Conservation (phyloP, 768 basidiomycete genomes). For the Auriculariales sp. region DNA sequence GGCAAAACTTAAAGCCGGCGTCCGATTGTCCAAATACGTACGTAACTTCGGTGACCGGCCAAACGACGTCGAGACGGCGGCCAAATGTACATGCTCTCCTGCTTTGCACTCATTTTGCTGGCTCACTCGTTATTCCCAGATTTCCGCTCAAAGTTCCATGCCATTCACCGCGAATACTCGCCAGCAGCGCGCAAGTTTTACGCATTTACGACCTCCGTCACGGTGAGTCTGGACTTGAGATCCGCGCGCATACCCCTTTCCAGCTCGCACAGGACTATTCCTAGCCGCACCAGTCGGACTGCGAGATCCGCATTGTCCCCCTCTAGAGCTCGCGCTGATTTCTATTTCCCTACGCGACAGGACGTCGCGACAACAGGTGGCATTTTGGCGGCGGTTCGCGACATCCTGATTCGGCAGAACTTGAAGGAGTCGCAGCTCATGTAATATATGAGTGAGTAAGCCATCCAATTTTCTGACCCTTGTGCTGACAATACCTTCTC, state of each 20-base stretch:
- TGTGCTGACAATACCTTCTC: too few relatives aligned
- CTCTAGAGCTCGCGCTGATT: background rate
- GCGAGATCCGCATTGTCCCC: background rate
- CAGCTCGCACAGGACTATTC: background rate
- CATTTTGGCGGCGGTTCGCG: background rate
- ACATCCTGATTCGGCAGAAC: background rate
- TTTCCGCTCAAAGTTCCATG: background rate
- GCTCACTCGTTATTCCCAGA: background rate
- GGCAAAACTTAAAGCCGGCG: conserved; percentile 47
- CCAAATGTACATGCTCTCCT: conserved; percentile 36
- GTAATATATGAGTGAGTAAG: too few relatives aligned
- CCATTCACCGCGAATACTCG: background rate
- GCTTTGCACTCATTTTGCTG: background rate
- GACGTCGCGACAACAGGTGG: background rate
- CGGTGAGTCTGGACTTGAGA: background rate
- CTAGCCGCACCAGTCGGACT: background rate
- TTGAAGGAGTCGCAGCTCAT: conserved; percentile 1
- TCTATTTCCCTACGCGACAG: background rate
- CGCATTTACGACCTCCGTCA: background rate
- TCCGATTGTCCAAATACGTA: conserved; percentile 51
- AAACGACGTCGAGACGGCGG: conserved; percentile 55
- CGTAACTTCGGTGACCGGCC: conserved; percentile 53
- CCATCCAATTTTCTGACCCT: too few relatives aligned
- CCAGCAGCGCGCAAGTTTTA: background rate
- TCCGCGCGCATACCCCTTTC: background rate